These are phyloP conservation scores for Asterochloris sp. DNA, from an alignment of 139 green algal species.

Conservation along the genomic window DNA sequence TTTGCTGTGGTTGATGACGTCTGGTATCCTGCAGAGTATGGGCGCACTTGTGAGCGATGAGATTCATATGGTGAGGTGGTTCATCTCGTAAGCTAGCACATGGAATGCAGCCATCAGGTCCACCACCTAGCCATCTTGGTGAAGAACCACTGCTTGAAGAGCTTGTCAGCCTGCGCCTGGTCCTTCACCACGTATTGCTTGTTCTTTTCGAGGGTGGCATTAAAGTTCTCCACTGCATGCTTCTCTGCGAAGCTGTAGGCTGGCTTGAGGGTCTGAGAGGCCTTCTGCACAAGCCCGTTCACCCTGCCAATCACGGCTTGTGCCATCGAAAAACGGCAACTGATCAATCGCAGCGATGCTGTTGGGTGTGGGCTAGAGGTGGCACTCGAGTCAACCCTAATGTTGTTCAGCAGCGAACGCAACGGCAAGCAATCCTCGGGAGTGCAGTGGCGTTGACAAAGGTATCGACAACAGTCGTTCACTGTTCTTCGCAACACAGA, in stretches of 20 bases:
- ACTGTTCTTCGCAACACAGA: no score
- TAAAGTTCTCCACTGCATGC: constrained; percentile 40
- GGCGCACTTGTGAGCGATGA: background rate
- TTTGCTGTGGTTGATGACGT: constrained; percentile 21
- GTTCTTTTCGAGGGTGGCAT: constrained; percentile 46
- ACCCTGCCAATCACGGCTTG: constrained; percentile 10
- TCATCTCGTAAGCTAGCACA: background rate
- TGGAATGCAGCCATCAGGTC: no score
- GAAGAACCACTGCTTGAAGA: constrained; percentile 62
- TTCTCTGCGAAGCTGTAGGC: constrained; percentile 22
- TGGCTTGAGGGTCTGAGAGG: constrained; percentile 22
- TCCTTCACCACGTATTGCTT: constrained; percentile 68
- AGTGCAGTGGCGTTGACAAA: no score
- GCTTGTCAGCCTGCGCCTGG: constrained; percentile 40
- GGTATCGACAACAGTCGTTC: no score
- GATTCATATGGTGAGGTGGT: background rate
- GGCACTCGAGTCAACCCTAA: no score
- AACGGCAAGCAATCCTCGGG: no score
- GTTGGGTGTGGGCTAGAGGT: no score
- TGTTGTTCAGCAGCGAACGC: no score
- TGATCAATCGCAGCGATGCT: no score
- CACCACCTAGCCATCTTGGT: constrained; percentile 60
- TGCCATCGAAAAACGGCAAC: background rate
- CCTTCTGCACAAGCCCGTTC: constrained; percentile 8
- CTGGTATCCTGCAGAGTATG: constrained; percentile 36